Conservation (phyloP, 2,329 filamentous ascomycete species). For the Penicillium italicum region DNA sequence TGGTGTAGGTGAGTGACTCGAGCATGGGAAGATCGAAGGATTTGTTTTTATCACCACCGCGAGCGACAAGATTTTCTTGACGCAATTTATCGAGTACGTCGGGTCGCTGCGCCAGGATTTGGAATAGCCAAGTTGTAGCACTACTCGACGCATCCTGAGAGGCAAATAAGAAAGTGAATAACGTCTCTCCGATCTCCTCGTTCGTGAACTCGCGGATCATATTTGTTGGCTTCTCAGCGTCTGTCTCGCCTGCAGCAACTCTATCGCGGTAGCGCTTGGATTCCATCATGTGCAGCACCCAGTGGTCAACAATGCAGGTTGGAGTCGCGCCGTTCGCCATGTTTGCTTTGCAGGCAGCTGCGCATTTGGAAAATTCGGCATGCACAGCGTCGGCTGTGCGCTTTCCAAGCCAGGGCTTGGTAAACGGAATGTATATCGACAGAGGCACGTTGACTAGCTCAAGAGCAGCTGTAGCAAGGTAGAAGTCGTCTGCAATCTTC, state of each 20-base stretch:
- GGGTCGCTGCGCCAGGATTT: constrained; percentile 50
- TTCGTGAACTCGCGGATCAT: constrained; percentile 52
- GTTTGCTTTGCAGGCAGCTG: constrained; percentile 77
- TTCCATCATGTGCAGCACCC: constrained; percentile 77
- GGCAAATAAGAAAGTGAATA: constrained; percentile 55
- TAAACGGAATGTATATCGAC: constrained; percentile 76
- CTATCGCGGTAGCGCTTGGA: constrained; percentile 71
- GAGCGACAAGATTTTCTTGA: constrained; percentile 47
- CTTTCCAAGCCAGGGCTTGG: constrained; percentile 87
- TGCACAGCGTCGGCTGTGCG: constrained; percentile 81
- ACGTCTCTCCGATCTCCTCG: constrained; percentile 49
- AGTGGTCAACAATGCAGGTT: constrained; percentile 84
- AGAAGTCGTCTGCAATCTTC: constrained; percentile 88
- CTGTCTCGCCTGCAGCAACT: constrained; percentile 63
- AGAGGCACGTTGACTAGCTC: constrained; percentile 87
- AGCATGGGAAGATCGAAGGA: constrained; percentile 48
- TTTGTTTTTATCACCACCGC: constrained; percentile 42
- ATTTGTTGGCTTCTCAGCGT: constrained; percentile 45
- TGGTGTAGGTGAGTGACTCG: constrained; percentile 51
- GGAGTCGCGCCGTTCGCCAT: constrained; percentile 76
- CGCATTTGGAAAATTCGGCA: constrained; percentile 76
- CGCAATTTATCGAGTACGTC: constrained; percentile 48
- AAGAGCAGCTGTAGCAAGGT: constrained; percentile 81
- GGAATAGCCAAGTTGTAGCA: constrained; percentile 53
- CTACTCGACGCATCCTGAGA: constrained; percentile 55